phyloP scores from a whole-genome alignment of 2,329 filamentous ascomycete species.

The Huntiella abstrusa region DNA sequence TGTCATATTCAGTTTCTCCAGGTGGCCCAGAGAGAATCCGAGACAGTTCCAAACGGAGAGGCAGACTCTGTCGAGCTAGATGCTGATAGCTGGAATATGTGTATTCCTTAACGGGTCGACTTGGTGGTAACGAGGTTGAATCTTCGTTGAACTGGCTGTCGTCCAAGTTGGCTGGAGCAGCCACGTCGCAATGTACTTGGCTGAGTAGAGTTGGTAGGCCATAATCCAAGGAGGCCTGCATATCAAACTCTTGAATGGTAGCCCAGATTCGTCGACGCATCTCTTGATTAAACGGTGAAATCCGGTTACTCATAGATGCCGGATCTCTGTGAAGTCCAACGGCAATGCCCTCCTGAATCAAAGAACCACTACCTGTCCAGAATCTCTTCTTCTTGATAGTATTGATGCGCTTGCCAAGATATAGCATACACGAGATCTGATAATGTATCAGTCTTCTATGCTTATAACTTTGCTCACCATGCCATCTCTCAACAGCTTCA shows the following conservation, averaged over 20 bases:
- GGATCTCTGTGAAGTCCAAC: constrained; percentile 42
- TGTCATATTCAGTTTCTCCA: constrained; percentile 39
- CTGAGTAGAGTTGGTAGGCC: constrained; percentile 38
- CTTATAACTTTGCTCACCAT: constrained; percentile 37
- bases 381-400: constrained; percentile 46
- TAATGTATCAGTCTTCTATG: constrained; percentile 41
- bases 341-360: constrained; percentile 38
- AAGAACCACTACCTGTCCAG: constrained; percentile 36
- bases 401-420: constrained; percentile 42
- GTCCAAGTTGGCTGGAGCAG: constrained; percentile 37
- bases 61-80: constrained; percentile 35
- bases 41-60: constrained; percentile 37
- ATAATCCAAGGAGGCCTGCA: constrained; percentile 42
- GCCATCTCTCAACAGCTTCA: constrained; percentile 35
- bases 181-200: constrained; percentile 35
- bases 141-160: constrained; percentile 38
- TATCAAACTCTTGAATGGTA: constrained; percentile 41
- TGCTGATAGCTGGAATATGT: constrained; percentile 41
- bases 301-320: constrained; percentile 32
- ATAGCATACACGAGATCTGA: constrained; percentile 39
- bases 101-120: constrained; percentile 32
- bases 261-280: constrained; percentile 43
- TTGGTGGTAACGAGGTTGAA: constrained; percentile 30
- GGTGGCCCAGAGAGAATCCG: constrained; percentile 34
- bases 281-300: constrained; percentile 41